phyloP scores from a whole-genome alignment of 164 flowering plant species.

The Taxillus chinensis region DNA sequence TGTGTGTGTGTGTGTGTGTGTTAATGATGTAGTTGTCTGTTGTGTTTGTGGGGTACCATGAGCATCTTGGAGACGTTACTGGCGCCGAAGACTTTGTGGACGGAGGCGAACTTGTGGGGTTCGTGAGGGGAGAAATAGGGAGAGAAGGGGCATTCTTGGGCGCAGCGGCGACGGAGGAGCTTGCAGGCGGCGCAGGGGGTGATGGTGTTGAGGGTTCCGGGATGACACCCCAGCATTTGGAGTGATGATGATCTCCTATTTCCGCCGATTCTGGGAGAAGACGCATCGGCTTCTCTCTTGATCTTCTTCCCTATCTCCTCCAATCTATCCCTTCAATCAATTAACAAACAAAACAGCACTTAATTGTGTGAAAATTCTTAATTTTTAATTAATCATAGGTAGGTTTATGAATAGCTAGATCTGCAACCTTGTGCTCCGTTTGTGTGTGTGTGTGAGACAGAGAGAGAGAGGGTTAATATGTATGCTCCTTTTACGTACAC shows the following conservation, averaged over 20 bases:
- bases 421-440: neutral
- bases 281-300: conserved; percentile 60
- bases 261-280: conserved; percentile 30
- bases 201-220: conserved; percentile 51
- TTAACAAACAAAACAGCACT: neutral
- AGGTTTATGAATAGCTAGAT: neutral
- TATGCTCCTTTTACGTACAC: neutral
- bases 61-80: conserved; percentile 97
- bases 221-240: conserved; percentile 45
- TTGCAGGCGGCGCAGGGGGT: conserved; percentile 98
- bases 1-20: too few relatives aligned
- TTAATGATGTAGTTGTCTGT: neutral
- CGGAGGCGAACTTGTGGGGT: conserved; percentile 89
- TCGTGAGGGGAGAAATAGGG: conserved; percentile 96
- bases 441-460: neutral
- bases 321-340: conserved; percentile 39
- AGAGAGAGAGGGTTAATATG: neutral
- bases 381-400: too few relatives aligned
- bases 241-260: conserved; percentile 23
- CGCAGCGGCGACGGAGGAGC: conserved; percentile 75
- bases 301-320: conserved; percentile 79
- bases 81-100: conserved; percentile 94
- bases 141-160: conserved; percentile 90
- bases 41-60: conserved; percentile 31
- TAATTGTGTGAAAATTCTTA: neutral